Conservation (phyloP, 306 rosid species). For the Lablab purpureus region DNA sequence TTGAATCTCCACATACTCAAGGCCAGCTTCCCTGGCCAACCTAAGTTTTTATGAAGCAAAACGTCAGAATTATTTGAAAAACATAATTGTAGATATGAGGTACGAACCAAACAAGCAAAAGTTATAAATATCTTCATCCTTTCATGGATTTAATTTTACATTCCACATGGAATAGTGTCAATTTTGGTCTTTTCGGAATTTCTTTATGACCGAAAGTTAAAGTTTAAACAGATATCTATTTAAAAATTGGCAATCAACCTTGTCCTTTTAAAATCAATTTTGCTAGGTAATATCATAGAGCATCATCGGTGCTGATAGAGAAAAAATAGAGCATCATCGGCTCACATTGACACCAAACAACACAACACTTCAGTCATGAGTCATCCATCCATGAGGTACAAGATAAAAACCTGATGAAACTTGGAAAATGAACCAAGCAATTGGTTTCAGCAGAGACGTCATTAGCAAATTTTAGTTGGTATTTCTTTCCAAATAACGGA, state of each 20-base stretch:
- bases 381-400: slow-evolving; percentile 31
- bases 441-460: slow-evolving; percentile 83
- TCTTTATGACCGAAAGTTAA: slow-evolving; percentile 8
- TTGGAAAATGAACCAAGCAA: slow-evolving; percentile 96
- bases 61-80: slow-evolving; percentile 23
- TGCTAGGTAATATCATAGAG: slow-evolving; percentile 21
- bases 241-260: slow-evolving; percentile 26
- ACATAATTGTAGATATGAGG: slow-evolving; percentile 26
- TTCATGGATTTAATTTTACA: slow-evolving; percentile 11
- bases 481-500: slow-evolving; percentile 95
- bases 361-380: slow-evolving; percentile 24
- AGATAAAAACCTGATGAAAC: slow-evolving; percentile 84
- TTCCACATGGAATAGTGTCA: slow-evolving; percentile 14
- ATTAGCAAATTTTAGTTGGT: slow-evolving; percentile 83
- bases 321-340: slow-evolving; percentile 25
- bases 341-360: slow-evolving; percentile 33
- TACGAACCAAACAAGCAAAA: slow-evolving; percentile 18
- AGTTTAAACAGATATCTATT: neutral
- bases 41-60: slow-evolving; percentile 55
- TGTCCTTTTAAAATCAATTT: slow-evolving; percentile 30
- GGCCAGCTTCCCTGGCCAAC: slow-evolving; percentile 98
- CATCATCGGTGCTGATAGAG: too few species aligned
- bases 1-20: slow-evolving; percentile 94
- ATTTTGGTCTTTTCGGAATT: slow-evolving; percentile 17
- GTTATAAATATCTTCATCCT: slow-evolving; percentile 12